Base-by-base conservation (phyloP, 202 grass and related monocot species). In the Panicum hallii region DNA sequence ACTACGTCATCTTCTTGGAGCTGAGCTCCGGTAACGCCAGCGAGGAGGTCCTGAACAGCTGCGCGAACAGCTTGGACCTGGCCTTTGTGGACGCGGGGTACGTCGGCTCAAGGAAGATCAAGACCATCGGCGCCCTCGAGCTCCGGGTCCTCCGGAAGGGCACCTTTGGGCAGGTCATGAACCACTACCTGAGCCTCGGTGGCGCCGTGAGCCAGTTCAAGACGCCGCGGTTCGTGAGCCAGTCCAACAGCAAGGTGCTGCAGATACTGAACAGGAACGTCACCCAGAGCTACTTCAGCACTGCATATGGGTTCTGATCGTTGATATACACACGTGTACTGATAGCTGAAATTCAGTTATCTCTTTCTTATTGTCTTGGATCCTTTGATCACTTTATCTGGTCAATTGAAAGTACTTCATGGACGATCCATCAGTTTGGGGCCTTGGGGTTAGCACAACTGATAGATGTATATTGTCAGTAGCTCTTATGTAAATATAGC, bases 1-100 rank as follows among this genome's bases (percentile, higher is more conserved):
- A 79, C 79, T 97, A 97, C 3, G 95, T 95, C 61, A 93, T 95
- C 64, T 97, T 91, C 83, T 97, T 90, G 95, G 92, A 97, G 90
- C 63, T 97, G 54, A 93, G 69, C 67, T 81, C 87, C 0, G 72
- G 80, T 4, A 22, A 6, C 11, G 60, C 90, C 17, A 91, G 50
- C 1, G 80, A 82, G 1, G 95, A 97, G 5, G 82, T 93, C 11
- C 76, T 97, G 2, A 84, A 70, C 61, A 86, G 78, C 43, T 97
- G 95, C 23, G 88, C 89, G 7, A 93, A 89, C 72, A 84, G 82
- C 89, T 67, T 98, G 63, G 95, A 95, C 70, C 77, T 98, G 16
- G 83, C 95, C 11, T 98, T 97, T 30, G 53, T 90, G 14, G 95
- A 97, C 15, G 95, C 82, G 0, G 95, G 95, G 74, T 97, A 97